Evolutionary conservation across 2,329 filamentous ascomycete species (phyloP).

Genomic region (Exserohilum rostratum): DNA sequence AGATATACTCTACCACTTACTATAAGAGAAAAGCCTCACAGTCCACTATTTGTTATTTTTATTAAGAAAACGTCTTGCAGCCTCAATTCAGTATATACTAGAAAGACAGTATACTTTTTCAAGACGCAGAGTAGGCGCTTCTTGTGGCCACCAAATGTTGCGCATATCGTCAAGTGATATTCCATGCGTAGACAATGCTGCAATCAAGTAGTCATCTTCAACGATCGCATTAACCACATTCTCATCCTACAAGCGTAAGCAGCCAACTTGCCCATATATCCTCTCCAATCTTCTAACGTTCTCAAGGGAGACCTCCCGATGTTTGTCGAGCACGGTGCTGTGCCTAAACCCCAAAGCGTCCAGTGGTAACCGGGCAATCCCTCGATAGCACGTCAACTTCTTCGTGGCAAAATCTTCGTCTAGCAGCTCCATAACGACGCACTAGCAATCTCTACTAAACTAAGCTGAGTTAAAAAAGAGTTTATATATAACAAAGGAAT

Average conservation of each 20-base stretch:
- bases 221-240: slow-evolving; percentile 27
- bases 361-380: slow-evolving; percentile 9
- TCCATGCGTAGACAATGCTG: slow-evolving; percentile 9
- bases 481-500: neutral
- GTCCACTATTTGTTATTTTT: slow-evolving; percentile 30
- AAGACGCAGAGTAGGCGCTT: slow-evolving; percentile 17
- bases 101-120: slow-evolving; percentile 21
- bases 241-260: slow-evolving; percentile 19
- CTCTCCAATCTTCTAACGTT: slow-evolving; percentile 7
- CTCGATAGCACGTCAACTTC: slow-evolving; percentile 9
- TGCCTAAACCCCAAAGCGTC: slow-evolving; percentile 12
- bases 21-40: slow-evolving; percentile 25
- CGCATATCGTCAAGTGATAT: slow-evolving; percentile 9
- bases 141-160: slow-evolving; percentile 8
- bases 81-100: slow-evolving; percentile 21
- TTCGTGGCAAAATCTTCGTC: slow-evolving; percentile 7
- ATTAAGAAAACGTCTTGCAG: slow-evolving; percentile 19
- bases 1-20: slow-evolving; percentile 5
- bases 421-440: slow-evolving; percentile 5
- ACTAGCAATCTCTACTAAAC: neutral
- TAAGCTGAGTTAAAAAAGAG: neutral
- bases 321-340: slow-evolving; percentile 2
- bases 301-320: slow-evolving; percentile 6
- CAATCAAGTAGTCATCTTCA: slow-evolving; percentile 10
- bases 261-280: slow-evolving; percentile 14